These are phyloP conservation scores for Saitozyma podzolica DNA, from an alignment of 768 basidiomycete genomes.

Conservation along the genomic window DNA sequence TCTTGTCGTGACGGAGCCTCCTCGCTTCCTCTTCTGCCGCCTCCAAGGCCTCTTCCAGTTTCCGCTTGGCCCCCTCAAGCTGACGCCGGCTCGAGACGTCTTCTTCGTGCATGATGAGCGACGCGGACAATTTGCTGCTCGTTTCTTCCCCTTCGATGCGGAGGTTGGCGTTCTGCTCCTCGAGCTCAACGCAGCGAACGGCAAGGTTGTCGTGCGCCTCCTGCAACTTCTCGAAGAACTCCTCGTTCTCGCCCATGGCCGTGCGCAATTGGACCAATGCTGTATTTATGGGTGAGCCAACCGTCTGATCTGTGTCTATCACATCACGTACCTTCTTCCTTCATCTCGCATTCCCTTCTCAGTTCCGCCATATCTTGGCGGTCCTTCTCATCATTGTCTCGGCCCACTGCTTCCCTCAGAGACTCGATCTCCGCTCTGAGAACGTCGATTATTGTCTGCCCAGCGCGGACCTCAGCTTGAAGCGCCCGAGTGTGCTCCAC, in stretches of 20 bases:
- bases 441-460: constrained; percentile 9
- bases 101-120: no score
- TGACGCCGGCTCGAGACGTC: no score
- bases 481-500: constrained; percentile 19
- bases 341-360: no score
- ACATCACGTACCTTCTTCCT: neutral
- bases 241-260: constrained; percentile 33
- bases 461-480: constrained; percentile 18
- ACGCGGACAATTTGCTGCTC: no score
- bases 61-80: no score
- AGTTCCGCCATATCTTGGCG: no score
- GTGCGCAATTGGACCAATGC: constrained; percentile 8
- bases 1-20: no score
- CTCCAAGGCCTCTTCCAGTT: no score
- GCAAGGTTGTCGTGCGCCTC: constrained; percentile 25
- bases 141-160: neutral
- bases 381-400: constrained; percentile 9
- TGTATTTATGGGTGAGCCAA: neutral
- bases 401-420: constrained; percentile 8
- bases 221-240: constrained; percentile 27
- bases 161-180: constrained; percentile 8
- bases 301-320: neutral
- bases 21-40: no score
- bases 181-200: constrained; percentile 15
- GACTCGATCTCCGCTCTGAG: constrained; percentile 9